phyloP scores from a whole-genome alignment of 129 eudicot species.

The Centaurea solstitialis region DNA sequence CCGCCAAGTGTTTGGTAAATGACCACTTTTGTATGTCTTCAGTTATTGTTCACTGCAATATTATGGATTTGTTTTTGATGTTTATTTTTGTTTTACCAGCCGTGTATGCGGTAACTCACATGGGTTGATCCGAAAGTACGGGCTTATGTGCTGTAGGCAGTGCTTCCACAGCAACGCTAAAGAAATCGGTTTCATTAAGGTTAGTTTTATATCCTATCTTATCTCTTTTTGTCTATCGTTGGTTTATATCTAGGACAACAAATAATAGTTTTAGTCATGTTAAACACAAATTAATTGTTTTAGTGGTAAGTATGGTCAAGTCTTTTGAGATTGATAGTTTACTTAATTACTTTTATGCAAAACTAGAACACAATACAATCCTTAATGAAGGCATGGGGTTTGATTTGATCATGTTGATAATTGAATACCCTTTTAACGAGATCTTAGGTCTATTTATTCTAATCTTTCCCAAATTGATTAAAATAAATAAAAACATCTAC shows the following conservation, averaged over 20 bases:
- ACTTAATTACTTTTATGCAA: not conserved
- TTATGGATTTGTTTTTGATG: not conserved
- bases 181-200: constrained; percentile 63
- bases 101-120: constrained; percentile 57
- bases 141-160: constrained; percentile 61
- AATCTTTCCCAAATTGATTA: not conserved
- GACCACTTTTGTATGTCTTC: not conserved
- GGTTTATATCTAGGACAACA: not conserved
- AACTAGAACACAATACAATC: too few relatives aligned
- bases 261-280: not conserved
- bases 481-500: not conserved
- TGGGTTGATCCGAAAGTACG: constrained; percentile 54
- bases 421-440: too few relatives aligned
- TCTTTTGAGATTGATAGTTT: not conserved
- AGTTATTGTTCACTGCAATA: not conserved
- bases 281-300: not conserved
- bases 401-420: not conserved
- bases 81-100: constrained; percentile 24
- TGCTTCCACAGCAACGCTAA: constrained; percentile 64
- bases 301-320: not conserved
- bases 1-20: not conserved
- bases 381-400: too few relatives aligned
- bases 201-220: not conserved
- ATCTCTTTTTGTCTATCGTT: not conserved
- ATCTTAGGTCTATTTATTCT: too few relatives aligned